Conservation (phyloP, 768 basidiomycete genomes). For the Boletus barrowsii region DNA sequence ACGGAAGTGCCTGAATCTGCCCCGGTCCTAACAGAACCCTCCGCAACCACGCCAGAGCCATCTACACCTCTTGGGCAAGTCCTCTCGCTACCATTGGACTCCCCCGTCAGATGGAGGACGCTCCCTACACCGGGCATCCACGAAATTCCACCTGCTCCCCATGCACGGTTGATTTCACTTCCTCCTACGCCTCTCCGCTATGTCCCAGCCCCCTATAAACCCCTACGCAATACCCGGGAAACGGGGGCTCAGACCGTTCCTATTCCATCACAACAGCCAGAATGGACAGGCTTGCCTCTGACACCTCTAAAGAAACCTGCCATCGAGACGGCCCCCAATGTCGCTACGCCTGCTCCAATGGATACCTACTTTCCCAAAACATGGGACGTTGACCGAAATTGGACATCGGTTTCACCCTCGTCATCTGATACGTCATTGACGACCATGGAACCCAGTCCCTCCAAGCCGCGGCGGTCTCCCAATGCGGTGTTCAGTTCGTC, state of each 20-base stretch:
- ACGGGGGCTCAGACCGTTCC: slow-evolving; percentile 22
- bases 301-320: slow-evolving; percentile 81
- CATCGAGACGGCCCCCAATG: slow-evolving; percentile 72
- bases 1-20: slow-evolving; percentile 19
- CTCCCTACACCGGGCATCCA: slow-evolving; percentile 59
- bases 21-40: slow-evolving; percentile 1
- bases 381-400: slow-evolving; percentile 65
- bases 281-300: slow-evolving; percentile 51
- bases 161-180: slow-evolving; percentile 45
- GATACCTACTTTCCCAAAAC: slow-evolving; percentile 80
- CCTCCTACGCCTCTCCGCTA: slow-evolving; percentile 37
- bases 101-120: slow-evolving; percentile 44
- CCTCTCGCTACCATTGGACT: slow-evolving; percentile 29
- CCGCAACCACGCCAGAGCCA: slow-evolving; percentile 14
- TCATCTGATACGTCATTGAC: slow-evolving; percentile 26
- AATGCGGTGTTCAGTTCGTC: slow-evolving; percentile 59
- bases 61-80: slow-evolving; percentile 40
- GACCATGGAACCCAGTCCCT: slow-evolving; percentile 16
- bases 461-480: slow-evolving; percentile 15
- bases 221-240: slow-evolving; percentile 14
- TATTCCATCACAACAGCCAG: slow-evolving; percentile 10
- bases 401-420: slow-evolving; percentile 37
- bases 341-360: slow-evolving; percentile 53
- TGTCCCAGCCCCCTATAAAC: slow-evolving; percentile 15
- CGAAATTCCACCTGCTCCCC: slow-evolving; percentile 64